Evolutionary conservation across 2,329 filamentous ascomycete genomes (phyloP).

Genomic region (Cytospora schulzeri): DNA sequence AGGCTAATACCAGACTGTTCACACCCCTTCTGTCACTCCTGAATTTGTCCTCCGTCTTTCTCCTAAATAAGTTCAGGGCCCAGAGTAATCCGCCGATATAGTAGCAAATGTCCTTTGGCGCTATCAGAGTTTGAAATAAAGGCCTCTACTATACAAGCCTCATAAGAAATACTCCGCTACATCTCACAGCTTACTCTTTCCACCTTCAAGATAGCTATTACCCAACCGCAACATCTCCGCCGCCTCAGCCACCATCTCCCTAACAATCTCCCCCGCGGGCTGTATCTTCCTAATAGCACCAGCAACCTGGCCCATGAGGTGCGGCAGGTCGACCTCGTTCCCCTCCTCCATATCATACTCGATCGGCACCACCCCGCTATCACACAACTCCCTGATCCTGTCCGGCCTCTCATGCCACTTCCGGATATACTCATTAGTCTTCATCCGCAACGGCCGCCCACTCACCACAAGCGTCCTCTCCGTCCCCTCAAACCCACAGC

Average conservation of each 20-base stretch:
- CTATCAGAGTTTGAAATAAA: too few relatives aligned
- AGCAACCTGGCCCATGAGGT: slow-evolving; percentile 92
- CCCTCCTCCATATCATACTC: slow-evolving; percentile 81
- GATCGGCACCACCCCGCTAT: slow-evolving; percentile 77
- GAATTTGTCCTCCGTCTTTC: too few relatives aligned
- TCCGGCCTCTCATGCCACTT: slow-evolving; percentile 77
- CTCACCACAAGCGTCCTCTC: slow-evolving; percentile 79
- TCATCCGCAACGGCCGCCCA: slow-evolving; percentile 78
- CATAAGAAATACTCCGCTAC: neutral
- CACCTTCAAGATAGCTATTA: slow-evolving; percentile 55
- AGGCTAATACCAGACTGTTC: too few relatives aligned
- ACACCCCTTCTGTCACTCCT: too few relatives aligned
- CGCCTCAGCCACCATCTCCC: slow-evolving; percentile 83
- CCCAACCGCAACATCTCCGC: slow-evolving; percentile 67
- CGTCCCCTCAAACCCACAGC: slow-evolving; percentile 78
- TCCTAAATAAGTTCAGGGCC: too few relatives aligned
- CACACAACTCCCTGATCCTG: slow-evolving; percentile 75
- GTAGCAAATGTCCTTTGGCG: too few relatives aligned
- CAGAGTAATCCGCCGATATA: too few relatives aligned
- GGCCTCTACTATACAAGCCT: neutral
- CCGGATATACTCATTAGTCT: slow-evolving; percentile 80
- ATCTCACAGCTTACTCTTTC: slow-evolving; percentile 22
- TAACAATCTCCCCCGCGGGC: slow-evolving; percentile 82
- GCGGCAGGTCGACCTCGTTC: slow-evolving; percentile 81
- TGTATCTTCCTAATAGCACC: slow-evolving; percentile 76